These are phyloP conservation scores for Stylonectria norvegica DNA, from an alignment of 2,329 filamentous ascomycete species.

Conservation along the genomic window DNA sequence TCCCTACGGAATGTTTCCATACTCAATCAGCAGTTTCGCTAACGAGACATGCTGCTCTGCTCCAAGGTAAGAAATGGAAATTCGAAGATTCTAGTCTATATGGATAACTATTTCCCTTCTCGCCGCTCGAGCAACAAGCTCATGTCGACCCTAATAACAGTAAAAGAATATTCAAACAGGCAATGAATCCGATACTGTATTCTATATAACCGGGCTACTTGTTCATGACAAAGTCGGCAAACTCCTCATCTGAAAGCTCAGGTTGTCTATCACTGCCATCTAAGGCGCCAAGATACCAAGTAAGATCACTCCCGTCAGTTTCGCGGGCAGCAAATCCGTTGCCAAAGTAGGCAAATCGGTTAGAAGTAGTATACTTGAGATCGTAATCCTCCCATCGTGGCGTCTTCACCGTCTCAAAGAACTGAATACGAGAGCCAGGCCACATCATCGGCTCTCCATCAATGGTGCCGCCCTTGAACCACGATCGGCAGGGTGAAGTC, in stretches of 20 bases:
- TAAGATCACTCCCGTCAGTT: slow-evolving; percentile 16
- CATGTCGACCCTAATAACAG: too few species aligned
- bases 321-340: slow-evolving; percentile 20
- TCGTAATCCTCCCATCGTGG: slow-evolving; percentile 29
- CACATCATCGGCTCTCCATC: slow-evolving; percentile 26
- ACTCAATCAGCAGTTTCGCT: too few species aligned
- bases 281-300: slow-evolving; percentile 16
- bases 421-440: slow-evolving; percentile 25
- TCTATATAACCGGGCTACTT: slow-evolving; percentile 11
- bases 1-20: too few species aligned
- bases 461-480: slow-evolving; percentile 27
- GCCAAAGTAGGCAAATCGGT: slow-evolving; percentile 26
- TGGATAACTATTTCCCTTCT: too few species aligned
- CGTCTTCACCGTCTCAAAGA: slow-evolving; percentile 23
- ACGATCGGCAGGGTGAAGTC: slow-evolving; percentile 24
- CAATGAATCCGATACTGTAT: too few species aligned
- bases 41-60: too few species aligned
- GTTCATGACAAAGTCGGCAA: slow-evolving; percentile 22
- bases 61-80: too few species aligned
- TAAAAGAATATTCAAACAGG: too few species aligned
- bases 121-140: too few species aligned
- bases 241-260: slow-evolving; percentile 20
- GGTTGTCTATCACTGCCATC: slow-evolving; percentile 19
- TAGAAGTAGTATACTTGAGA: slow-evolving; percentile 18
- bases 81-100: too few species aligned